Base-by-base conservation (phyloP, 345 rosid species). In the Camelina sativa region DNA sequence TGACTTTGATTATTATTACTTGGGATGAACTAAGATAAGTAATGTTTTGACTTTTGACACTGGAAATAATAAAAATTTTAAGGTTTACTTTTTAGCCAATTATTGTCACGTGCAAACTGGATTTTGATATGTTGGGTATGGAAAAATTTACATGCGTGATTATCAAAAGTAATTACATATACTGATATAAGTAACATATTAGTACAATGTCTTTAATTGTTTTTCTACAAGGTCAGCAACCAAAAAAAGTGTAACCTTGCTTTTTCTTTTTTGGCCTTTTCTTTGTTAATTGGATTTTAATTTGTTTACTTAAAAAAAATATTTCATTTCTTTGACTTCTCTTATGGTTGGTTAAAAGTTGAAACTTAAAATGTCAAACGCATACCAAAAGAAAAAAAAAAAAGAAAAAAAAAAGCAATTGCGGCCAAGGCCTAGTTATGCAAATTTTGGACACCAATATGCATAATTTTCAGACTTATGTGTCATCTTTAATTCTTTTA, bases 61-160 rank as follows among this genome's bases (percentile, higher is more conserved):
- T 67, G 16, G 54, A 75, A n/a, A 67, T 38, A 17, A 11, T 11
- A 30, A 59, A 28, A 48, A 41, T 10, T 46, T 10, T 46, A 41
- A 8, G 19, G 9, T 67, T 60, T 61, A n/a, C 74, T 62, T 67
- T 46, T 61, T 41, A 54, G 43, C 74, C 22, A 62, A 76, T 76
- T 44, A 62, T 62, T 53, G 44, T 62, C 75, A 76, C 65, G 65
- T 54, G 70, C 75, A 69, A 44, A 62, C 22, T 62, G 65, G 13
- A 35, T 69, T 22, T 62, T 53, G 17, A 52, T 43, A 30, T 75
- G 74, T 68, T 62, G 57, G 65, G 6, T 4, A 35, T 44, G 25
- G 38, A 9, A 40, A 43, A 53, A 51, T n/a, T 53, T 34, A 53
- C 71, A 76, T 56, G 79, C 74, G 74, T 74, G 69, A 76, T 76